Percentiles rank a stretch among this genome's conserved stretches.
These are phyloP conservation scores for Peronospora farinosa DNA, from an alignment of 352 stramenopile genomes.

Conservation along the genomic window DNA sequence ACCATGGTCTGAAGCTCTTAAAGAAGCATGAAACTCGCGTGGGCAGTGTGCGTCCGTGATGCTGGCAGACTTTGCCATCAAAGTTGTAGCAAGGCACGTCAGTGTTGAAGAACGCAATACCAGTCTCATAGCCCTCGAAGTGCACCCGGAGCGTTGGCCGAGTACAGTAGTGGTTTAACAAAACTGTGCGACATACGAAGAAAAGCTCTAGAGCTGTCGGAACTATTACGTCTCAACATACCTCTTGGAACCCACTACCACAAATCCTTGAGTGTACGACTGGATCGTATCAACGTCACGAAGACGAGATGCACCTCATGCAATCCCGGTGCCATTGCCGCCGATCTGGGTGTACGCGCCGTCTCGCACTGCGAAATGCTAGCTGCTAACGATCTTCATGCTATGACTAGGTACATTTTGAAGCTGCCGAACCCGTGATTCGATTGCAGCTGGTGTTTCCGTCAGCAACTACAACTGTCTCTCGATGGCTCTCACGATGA, in stretches of 20 bases:
- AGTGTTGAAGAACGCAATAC: conserved; percentile 84
- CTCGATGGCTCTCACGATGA: conserved; percentile 86
- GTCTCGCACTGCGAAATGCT: conserved; percentile 80
- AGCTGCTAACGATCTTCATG: conserved; percentile 49
- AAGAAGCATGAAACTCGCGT: conserved; percentile 68
- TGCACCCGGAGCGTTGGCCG: conserved; percentile 75
- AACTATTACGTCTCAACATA: too few relatives aligned
- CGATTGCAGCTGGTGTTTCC: conserved; percentile 59
- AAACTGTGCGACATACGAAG: too few relatives aligned
- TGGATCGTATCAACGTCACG: conserved; percentile 86
- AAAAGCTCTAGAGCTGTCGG: too few relatives aligned
- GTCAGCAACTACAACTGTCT: too few relatives aligned
- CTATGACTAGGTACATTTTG: conserved; percentile 62
- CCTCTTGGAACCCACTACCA: too few relatives aligned
- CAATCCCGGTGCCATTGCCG: conserved; percentile 52
- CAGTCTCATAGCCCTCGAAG: conserved; percentile 79
- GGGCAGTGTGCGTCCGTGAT: conserved; percentile 74
- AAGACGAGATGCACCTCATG: conserved; percentile 72
- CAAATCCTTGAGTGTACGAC: too few relatives aligned
- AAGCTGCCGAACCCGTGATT: conserved; percentile 68
- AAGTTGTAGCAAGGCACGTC: conserved; percentile 87
- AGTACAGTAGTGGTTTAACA: too few relatives aligned
- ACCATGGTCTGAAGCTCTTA: conserved; percentile 53
- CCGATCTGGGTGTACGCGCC: conserved; percentile 49
- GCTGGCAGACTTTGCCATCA: conserved; percentile 67